A percentile compares a stretch with the other conserved stretches of the same genome.
Conservation (phyloP, 148 eudicot genomes). For the Euryodendron excelsum region DNA sequence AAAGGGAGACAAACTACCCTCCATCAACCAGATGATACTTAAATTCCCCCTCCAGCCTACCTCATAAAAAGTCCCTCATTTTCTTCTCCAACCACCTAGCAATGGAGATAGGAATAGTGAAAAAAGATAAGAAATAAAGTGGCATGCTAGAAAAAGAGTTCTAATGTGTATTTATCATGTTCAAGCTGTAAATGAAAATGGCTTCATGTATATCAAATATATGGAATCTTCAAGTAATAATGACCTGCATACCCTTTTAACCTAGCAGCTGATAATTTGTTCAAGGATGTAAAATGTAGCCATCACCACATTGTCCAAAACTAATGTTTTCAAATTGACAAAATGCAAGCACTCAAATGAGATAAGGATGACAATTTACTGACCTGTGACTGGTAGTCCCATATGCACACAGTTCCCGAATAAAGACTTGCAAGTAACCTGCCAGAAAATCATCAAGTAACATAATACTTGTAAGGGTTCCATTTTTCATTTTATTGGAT, state of each 20-base stretch:
- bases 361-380: background rate
- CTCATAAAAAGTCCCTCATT: too few species aligned
- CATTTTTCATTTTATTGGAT: background rate
- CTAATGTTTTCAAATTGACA: too few species aligned
- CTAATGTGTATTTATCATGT: background rate
- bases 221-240: background rate
- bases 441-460: background rate
- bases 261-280: background rate
- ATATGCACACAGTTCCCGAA: constrained; percentile 66
- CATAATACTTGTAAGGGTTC: background rate
- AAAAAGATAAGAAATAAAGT: too few species aligned
- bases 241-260: background rate
- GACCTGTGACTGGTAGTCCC: constrained; percentile 77
- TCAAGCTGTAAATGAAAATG: background rate
- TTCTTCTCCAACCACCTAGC: too few species aligned
- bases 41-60: too few species aligned
- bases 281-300: background rate
- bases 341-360: background rate
- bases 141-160: too few species aligned
- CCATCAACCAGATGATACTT: too few species aligned
- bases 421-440: constrained; percentile 77
- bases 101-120: too few species aligned
- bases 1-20: too few species aligned
- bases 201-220: background rate
- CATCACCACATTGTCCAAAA: background rate